Conservation (phyloP, 768 basidiomycete species). For the Tylopilus sp. region DNA sequence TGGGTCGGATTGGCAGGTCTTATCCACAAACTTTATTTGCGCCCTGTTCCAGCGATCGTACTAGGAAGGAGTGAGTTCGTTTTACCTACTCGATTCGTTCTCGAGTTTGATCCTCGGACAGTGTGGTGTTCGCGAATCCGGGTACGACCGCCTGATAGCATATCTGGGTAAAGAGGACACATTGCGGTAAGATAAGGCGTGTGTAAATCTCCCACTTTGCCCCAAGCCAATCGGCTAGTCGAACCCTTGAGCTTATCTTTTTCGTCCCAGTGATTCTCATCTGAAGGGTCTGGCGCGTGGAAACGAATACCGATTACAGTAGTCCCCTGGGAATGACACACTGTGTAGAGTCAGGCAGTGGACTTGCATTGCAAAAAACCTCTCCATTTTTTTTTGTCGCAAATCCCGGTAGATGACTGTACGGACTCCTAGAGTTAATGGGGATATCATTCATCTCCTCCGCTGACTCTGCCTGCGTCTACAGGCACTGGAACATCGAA, state of each 20-base stretch:
- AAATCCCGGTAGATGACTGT: too few relatives aligned
- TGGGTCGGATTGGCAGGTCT: neutral
- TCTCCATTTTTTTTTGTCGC: neutral
- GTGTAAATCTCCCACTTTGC: neutral
- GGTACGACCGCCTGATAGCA: neutral
- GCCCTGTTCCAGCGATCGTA: neutral
- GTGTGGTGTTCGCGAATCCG: neutral
- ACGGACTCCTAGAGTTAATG: neutral
- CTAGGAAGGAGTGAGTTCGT: neutral
- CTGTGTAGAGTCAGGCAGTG: too few relatives aligned
- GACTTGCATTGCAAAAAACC: neutral
- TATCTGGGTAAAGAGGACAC: neutral
- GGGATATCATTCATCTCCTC: neutral
- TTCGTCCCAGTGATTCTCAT: neutral
- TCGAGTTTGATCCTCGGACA: constrained; percentile 13
- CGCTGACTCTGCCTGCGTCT: too few relatives aligned
- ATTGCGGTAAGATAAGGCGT: constrained; percentile 3
- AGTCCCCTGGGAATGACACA: constrained; percentile 1
- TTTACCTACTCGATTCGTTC: neutral
- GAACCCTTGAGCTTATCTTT: constrained; percentile 3
- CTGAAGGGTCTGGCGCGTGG: neutral
- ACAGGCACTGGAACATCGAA: neutral
- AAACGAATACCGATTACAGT: neutral
- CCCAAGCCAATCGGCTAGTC: neutral
- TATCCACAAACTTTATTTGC: constrained; percentile 1